Evolutionary conservation across 2,329 filamentous ascomycete species (phyloP), one percentile per base, ranked within the genome.

Genomic region (Xylaria arbuscula): DNA sequence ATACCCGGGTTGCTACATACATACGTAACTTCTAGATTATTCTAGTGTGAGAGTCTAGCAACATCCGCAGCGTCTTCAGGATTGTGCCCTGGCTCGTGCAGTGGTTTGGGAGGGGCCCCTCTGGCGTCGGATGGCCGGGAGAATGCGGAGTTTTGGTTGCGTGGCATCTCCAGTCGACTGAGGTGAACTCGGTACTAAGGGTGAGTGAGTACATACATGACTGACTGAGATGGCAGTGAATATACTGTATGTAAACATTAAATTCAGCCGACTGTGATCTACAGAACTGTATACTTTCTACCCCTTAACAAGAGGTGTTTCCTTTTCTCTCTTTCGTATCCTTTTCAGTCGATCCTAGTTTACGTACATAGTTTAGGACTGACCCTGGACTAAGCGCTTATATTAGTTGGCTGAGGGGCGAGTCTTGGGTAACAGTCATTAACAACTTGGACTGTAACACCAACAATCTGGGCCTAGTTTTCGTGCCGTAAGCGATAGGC

Each of bases 121-220:
- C 48, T 65, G 54, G 66, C 63, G 62, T 66, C 62, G 64, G 67
- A 71, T 66, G 58, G 50, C 57, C 58, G 67, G 56, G 67, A 60
- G 62, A 70, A 66, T 67, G 57, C 64, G 67, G 67, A 67, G 62
- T 48, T 56, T 62, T 56, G 40, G 40, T 38, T 68, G 67, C 57
- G 57, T 66, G 64, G 67, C 66, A 69, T 64, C 55, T 42, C 47
- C 32, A 63, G 66, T 61, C 34, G 19, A 62, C 59, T 50, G 40
- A 48, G 3, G 59, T 64, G 62, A 70, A 56, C 57, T 57, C 59
- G 47, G 57, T 57, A 59, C 54, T 10, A 40, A 65, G 53, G 28
- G 59, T 62, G 58, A 61, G 50, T 5, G 51, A 54, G 28, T 36
- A 32, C 19, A 28, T 19, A 66, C 24, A 34, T 40, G 19, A 42